Conservation (phyloP, 129 eudicot species). For the Smallanthus sonchifolius region DNA sequence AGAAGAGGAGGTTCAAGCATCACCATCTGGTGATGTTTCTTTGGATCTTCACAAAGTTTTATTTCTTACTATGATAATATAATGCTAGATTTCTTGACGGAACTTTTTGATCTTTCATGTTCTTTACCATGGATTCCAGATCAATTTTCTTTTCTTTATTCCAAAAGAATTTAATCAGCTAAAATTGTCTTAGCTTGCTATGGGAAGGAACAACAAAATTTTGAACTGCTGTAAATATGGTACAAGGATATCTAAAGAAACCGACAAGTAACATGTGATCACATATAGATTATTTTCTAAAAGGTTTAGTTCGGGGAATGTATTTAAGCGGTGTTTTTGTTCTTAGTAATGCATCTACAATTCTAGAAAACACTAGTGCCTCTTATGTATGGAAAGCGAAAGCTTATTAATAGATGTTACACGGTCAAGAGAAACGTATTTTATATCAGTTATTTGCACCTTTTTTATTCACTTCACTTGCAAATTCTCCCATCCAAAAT, state of each 20-base stretch:
- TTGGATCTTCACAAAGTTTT: no score
- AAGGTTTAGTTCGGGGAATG: background rate
- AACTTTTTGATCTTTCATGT: background rate
- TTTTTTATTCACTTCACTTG: background rate
- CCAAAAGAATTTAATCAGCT: background rate
- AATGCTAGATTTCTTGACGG: background rate
- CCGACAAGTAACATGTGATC: background rate
- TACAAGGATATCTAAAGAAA: slow-evolving; percentile 9
- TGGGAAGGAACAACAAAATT: background rate
- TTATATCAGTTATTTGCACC: background rate
- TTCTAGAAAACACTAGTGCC: no score
- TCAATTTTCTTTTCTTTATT: background rate
- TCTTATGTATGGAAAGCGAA: slow-evolving; percentile 1
- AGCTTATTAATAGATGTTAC: background rate
- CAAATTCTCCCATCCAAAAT: background rate
- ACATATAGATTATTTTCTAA: background rate
- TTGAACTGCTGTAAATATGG: background rate
- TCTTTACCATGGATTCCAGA: background rate
- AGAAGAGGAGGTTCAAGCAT: no score
- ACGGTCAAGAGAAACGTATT: background rate
- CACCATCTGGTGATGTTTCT: background rate
- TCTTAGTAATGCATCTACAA: no score
- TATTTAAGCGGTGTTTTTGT: background rate
- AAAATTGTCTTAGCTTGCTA: background rate
- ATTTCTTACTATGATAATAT: background rate